Conservation (phyloP, 345 rosid genomes). For the Gossypium raimondii region DNA sequence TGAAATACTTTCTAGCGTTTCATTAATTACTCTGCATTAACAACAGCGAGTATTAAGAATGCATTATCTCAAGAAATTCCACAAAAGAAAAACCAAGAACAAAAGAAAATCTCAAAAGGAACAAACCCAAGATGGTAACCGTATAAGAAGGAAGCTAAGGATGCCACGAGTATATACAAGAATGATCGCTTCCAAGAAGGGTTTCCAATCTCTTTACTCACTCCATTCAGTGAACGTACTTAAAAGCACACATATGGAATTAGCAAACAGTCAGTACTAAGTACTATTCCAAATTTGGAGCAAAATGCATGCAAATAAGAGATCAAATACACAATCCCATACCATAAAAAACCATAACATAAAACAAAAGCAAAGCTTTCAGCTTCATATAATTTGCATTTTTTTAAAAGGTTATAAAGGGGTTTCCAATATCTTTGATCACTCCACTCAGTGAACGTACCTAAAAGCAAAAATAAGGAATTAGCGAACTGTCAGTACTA, state of each 20-base stretch:
- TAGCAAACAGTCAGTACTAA: constrained; percentile 13
- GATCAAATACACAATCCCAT: not conserved
- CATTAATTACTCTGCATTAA: constrained; percentile 79
- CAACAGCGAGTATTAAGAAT: constrained; percentile 9
- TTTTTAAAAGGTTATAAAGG: not conserved
- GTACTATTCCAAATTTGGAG: not conserved
- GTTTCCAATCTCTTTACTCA: constrained; percentile 53
- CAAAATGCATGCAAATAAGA: not conserved
- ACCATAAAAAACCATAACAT: not conserved
- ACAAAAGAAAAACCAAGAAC: not conserved
- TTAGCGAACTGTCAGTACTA: not conserved
- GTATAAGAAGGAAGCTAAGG: constrained; percentile 63
- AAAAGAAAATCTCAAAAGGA: constrained; percentile 2
- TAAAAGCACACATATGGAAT: constrained; percentile 25
- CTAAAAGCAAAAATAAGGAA: not conserved
- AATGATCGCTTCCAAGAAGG: constrained; percentile 84
- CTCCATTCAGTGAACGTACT: constrained; percentile 49
- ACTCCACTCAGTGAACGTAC: too few species aligned
- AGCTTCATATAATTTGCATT: not conserved
- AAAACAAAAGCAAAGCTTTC: not conserved
- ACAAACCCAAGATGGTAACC: constrained; percentile 92
- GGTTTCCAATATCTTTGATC: not conserved
- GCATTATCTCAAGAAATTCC: not conserved
- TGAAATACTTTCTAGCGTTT: constrained; percentile 87
- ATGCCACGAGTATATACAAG: constrained; percentile 73